Conservation (phyloP, 2,329 filamentous ascomycete genomes). For the Cladosporium oxysporum region DNA sequence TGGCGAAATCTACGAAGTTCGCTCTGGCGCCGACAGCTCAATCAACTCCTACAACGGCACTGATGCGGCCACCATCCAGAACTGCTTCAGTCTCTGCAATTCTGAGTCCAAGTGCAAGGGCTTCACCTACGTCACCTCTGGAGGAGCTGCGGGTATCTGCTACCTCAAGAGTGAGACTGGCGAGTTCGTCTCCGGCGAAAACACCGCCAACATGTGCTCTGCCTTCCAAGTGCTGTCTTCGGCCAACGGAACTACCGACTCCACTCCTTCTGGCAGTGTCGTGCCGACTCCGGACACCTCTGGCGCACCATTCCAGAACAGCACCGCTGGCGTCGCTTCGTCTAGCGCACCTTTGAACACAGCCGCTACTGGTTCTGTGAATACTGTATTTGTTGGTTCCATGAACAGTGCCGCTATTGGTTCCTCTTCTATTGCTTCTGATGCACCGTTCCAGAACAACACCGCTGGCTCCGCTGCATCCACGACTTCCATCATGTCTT, state of each 20-base stretch:
- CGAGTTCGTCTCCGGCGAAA: not conserved
- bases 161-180: slow-evolving; percentile 6
- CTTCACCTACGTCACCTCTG: slow-evolving; percentile 3
- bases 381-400: not conserved
- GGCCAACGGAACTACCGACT: not conserved
- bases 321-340: not conserved
- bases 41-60: slow-evolving; percentile 16
- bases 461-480: not conserved
- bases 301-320: slow-evolving; percentile 7
- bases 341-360: not conserved
- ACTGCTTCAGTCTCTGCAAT: slow-evolving; percentile 4
- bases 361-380: not conserved
- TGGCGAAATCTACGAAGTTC: slow-evolving; percentile 7
- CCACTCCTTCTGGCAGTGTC: not conserved
- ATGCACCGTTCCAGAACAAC: not conserved
- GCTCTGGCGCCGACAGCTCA: slow-evolving; percentile 13
- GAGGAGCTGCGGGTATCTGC: not conserved
- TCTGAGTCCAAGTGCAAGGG: slow-evolving; percentile 3
- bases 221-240: not conserved
- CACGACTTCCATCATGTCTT: not conserved
- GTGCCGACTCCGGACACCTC: slow-evolving; percentile 7
- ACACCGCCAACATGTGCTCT: slow-evolving; percentile 8
- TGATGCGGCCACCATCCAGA: not conserved
- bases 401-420: not conserved
- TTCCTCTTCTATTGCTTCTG: not conserved